Conservation (phyloP, 1,284 basidiomycete species). For the Puccinia novopanici region DNA sequence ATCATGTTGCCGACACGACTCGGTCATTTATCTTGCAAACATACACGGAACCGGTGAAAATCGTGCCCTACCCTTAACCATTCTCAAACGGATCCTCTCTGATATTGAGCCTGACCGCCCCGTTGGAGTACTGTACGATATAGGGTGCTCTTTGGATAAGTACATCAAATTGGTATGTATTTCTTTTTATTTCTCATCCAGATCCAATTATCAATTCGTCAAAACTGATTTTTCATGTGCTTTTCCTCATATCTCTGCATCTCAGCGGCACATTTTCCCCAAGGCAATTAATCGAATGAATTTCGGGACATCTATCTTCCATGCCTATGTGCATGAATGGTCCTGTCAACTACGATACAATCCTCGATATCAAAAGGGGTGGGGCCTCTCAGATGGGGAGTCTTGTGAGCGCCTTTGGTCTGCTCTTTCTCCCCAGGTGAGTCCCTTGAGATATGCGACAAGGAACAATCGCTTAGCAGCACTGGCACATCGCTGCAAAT, state of each 20-base stretch:
- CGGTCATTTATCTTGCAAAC: neutral
- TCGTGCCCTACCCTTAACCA: neutral
- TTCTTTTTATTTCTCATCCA: too few relatives aligned
- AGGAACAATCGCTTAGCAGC: neutral
- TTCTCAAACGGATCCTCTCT: neutral
- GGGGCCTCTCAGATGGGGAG: slow-evolving; percentile 35
- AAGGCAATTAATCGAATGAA: neutral
- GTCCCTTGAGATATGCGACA: slow-evolving; percentile 22
- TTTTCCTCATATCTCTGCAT: too few relatives aligned
- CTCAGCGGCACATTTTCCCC: neutral
- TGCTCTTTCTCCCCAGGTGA: neutral
- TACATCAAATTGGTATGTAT: neutral
- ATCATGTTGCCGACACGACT: neutral
- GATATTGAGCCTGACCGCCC: neutral
- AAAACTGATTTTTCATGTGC: neutral
- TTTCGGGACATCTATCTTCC: slow-evolving; percentile 29
- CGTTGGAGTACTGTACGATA: too few relatives aligned
- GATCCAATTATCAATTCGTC: too few relatives aligned
- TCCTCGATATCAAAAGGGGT: neutral
- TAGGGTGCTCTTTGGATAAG: neutral
- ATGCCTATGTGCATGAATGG: slow-evolving; percentile 28
- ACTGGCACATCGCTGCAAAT: neutral
- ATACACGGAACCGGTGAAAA: neutral
- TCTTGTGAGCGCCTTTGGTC: slow-evolving; percentile 20
- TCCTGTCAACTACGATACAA: slow-evolving; percentile 16